Conservation (phyloP, 2,329 filamentous ascomycete species). For the Beauveria rudraprayagi region DNA sequence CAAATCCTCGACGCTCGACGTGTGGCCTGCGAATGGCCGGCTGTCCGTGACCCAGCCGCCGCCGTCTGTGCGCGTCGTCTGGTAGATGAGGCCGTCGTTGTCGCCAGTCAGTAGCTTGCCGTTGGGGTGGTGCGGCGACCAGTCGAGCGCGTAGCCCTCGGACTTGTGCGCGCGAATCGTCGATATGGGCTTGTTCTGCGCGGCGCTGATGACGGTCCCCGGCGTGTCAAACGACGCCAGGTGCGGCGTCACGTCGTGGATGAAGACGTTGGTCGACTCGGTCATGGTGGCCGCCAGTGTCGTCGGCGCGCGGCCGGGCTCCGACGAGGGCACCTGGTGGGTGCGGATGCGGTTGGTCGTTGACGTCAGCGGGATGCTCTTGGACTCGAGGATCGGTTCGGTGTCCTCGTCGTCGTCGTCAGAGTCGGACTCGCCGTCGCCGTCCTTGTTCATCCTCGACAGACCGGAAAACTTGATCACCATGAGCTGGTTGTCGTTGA, state of each 20-base stretch:
- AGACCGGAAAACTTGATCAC: constrained; percentile 94
- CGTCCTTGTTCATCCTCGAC: constrained; percentile 71
- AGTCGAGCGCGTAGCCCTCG: constrained; percentile 95
- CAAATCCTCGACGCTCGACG: constrained; percentile 81
- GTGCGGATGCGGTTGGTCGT: constrained; percentile 91
- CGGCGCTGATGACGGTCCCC: constrained; percentile 67
- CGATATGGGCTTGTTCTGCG: constrained; percentile 80
- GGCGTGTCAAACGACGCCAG: constrained; percentile 84
- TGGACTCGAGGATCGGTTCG: constrained; percentile 90
- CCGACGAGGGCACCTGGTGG: constrained; percentile 68
- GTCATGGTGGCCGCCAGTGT: constrained; percentile 89
- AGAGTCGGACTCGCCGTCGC: constrained; percentile 51
- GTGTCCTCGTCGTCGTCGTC: constrained; percentile 66
- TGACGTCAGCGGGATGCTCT: constrained; percentile 74
- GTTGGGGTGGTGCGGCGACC: constrained; percentile 69
- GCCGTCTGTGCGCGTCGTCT: constrained; percentile 76
- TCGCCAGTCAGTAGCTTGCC: constrained; percentile 90
- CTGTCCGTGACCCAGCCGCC: constrained; percentile 86
- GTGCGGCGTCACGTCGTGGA: constrained; percentile 90
- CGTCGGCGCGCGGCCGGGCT: constrained; percentile 62
- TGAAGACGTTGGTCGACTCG: constrained; percentile 78
- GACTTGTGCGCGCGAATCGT: constrained; percentile 86
- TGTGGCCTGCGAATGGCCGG: constrained; percentile 75
- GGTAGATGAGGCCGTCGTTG: constrained; percentile 81
- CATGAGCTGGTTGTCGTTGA: constrained; percentile 87